Conservation (phyloP, 805 yeast genomes). For the Maudiozyma turicensis region DNA sequence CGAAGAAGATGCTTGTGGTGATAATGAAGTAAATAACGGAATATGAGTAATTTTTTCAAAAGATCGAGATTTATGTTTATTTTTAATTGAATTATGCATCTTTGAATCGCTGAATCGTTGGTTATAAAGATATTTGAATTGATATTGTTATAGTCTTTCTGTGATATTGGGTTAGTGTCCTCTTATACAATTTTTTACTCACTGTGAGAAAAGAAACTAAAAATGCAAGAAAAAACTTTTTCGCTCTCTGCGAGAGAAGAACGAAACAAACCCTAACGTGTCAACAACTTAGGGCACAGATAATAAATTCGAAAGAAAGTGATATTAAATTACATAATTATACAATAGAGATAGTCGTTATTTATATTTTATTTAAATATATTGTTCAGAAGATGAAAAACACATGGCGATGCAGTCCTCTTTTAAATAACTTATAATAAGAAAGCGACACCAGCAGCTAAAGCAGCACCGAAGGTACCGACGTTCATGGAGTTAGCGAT, state of each 20-base stretch:
- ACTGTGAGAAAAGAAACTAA: no score
- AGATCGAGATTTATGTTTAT: neutral
- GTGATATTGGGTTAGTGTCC: no score
- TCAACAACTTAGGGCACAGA: neutral
- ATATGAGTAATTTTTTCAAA: neutral
- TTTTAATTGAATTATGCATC: neutral
- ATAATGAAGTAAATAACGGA: neutral
- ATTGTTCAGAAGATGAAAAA: no score
- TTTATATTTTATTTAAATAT: no score
- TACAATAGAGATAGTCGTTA: neutral
- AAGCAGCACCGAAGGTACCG: conserved; percentile 69
- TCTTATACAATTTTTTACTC: no score
- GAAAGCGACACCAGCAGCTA: conserved; percentile 64
- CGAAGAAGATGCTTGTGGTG: neutral
- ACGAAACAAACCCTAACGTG: neutral
- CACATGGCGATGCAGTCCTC: no score
- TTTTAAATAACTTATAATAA: conserved; percentile 30
- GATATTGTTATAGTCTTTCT: no score
- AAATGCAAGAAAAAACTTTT: no score
- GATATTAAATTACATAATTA: neutral
- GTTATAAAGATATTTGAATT: no score
- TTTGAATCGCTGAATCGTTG: no score
- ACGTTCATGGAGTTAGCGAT: conserved; percentile 49
- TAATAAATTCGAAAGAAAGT: neutral
- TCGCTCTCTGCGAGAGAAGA: neutral